Conservation (phyloP, 129 eudicot species). For the Mikania micrantha region DNA sequence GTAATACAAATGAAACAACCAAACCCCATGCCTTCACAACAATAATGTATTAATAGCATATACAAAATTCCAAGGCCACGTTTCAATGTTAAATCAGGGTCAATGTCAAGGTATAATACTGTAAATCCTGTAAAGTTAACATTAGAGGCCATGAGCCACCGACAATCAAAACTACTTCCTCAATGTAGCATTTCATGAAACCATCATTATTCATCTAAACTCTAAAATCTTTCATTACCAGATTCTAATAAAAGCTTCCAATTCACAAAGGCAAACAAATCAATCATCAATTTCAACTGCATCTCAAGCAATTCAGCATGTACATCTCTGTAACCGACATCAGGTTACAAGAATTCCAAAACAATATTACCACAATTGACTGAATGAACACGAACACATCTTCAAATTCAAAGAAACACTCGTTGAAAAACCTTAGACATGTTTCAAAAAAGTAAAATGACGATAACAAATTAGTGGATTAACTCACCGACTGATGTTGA, state of each 20-base stretch:
- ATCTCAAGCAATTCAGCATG: neutral
- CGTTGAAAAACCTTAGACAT: neutral
- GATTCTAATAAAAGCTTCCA: slow-evolving; percentile 6
- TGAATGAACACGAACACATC: slow-evolving; percentile 3
- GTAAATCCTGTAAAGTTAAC: too few species aligned
- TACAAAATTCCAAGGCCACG: neutral
- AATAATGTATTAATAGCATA: neutral
- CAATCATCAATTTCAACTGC: neutral
- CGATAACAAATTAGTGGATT: neutral
- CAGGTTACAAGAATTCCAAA: slow-evolving; percentile 1
- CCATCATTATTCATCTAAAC: neutral
- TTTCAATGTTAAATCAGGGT: neutral
- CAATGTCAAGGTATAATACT: neutral
- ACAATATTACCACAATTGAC: slow-evolving; percentile 6
- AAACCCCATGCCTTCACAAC: neutral
- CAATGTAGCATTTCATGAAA: neutral
- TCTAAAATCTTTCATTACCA: slow-evolving; percentile 1
- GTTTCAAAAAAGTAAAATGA: neutral
- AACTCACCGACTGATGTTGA: slow-evolving; percentile 24
- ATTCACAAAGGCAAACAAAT: neutral
- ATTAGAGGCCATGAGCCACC: neutral
- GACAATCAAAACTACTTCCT: neutral
- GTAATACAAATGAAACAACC: neutral
- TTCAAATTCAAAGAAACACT: neutral
- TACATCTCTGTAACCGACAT: slow-evolving; percentile 1